Evolutionary conservation across 139 green algal genomes (phyloP).

Genomic region (Ulvella scutata): DNA sequence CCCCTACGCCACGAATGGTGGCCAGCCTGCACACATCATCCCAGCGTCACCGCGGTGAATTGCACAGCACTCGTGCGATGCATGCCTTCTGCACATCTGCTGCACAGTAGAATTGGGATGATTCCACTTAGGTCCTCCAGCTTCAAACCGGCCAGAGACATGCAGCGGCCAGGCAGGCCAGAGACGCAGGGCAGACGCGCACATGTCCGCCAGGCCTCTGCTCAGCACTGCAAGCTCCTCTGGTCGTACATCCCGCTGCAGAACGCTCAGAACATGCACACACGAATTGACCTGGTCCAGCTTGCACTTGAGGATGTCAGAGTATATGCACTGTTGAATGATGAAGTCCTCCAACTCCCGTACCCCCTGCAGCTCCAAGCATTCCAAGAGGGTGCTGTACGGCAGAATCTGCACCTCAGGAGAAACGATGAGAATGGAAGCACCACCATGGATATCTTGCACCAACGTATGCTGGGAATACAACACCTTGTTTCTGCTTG

Average conservation of each 20-base stretch:
- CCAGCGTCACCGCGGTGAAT: background rate
- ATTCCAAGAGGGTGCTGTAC: background rate
- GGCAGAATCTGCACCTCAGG: background rate
- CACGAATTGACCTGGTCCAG: background rate
- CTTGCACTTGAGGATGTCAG: background rate
- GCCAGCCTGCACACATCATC: background rate
- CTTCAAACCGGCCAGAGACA: background rate
- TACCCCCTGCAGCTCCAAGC: background rate
- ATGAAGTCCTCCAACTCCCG: background rate
- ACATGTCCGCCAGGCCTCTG: background rate
- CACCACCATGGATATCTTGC: too few species aligned
- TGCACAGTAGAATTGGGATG: background rate
- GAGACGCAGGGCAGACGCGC: background rate
- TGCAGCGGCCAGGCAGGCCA: background rate
- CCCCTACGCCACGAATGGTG: background rate
- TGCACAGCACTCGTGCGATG: background rate
- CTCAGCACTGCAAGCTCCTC: background rate
- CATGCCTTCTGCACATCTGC: background rate
- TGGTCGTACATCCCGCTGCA: background rate
- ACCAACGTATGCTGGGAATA: background rate
- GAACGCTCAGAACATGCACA: background rate
- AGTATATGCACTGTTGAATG: background rate
- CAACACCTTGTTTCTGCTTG: background rate
- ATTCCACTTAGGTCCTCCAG: background rate
- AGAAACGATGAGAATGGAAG: too few species aligned